Percentiles rank a stretch among this genome's conserved stretches.
These are phyloP conservation scores for Cinchona pubescens DNA, from an alignment of 257 asterid genomes.

Conservation along the genomic window DNA sequence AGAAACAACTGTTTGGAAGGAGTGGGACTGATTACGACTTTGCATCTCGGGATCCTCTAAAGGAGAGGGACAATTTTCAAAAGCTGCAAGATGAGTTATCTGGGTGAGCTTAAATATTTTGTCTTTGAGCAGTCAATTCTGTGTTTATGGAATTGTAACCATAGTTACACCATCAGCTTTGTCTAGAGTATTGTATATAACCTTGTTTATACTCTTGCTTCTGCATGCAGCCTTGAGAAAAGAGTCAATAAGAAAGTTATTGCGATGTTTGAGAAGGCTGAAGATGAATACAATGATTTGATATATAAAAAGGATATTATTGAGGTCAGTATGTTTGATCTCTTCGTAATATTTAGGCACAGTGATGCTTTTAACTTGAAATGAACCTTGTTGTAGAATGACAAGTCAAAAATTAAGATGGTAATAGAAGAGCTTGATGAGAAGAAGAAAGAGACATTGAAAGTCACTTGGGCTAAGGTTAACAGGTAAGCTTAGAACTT, in stretches of 20 bases:
- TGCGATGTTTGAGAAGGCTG: conserved; percentile 99
- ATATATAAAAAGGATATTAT: conserved; percentile 88
- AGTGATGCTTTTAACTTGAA: conserved; percentile 22
- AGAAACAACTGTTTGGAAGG: conserved; percentile 91
- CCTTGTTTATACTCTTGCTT: conserved; percentile 23
- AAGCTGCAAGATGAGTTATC: conserved; percentile 82
- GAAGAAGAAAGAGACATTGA: conserved; percentile 91
- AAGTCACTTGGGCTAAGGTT: conserved; percentile 94
- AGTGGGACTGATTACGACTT: conserved; percentile 93
- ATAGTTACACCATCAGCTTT: not conserved
- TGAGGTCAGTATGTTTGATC: conserved; percentile 55
- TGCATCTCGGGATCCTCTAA: conserved; percentile 65
- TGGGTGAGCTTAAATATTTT: conserved; percentile 55
- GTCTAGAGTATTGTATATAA: not conserved
- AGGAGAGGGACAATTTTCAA: conserved; percentile 65
- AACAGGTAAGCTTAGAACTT: conserved; percentile 71
- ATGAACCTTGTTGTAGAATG: conserved; percentile 52
- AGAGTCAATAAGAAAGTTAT: conserved; percentile 96
- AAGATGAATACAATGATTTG: conserved; percentile 92
- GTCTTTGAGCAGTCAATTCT: not conserved
- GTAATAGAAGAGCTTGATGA: conserved; percentile 98
- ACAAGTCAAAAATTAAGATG: conserved; percentile 89
- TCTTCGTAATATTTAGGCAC: conserved; percentile 6
- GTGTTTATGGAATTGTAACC: not conserved
- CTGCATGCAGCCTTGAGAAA: conserved; percentile 80